Conservation (phyloP, 2,329 filamentous ascomycete species). For the Phialophora tarda region DNA sequence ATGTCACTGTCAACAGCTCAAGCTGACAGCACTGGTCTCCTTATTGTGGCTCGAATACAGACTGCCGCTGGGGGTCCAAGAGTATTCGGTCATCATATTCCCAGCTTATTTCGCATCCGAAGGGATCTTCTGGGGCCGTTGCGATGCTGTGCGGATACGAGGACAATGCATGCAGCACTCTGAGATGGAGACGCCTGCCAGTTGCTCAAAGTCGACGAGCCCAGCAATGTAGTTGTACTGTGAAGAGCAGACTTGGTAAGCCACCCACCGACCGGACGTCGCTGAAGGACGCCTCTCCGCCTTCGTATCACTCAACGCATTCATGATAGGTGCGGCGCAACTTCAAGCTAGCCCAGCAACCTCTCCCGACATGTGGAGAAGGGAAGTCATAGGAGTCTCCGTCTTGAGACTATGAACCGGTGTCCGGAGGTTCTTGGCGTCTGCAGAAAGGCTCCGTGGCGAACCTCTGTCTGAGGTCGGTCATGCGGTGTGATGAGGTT, state of each 20-base stretch:
- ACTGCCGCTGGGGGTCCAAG: background rate
- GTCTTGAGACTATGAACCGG: background rate
- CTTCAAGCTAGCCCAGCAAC: background rate
- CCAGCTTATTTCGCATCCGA: background rate
- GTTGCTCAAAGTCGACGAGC: background rate
- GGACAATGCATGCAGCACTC: background rate
- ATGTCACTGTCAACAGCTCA: background rate
- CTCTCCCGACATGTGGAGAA: background rate
- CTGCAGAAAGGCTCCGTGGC: background rate
- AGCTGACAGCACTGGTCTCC: background rate
- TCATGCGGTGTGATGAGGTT: background rate
- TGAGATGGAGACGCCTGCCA: background rate
- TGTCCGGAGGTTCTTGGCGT: background rate
- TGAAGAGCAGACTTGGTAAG: background rate
- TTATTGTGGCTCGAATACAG: background rate
- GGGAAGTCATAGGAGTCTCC: background rate
- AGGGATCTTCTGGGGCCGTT: background rate
- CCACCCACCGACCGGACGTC: background rate
- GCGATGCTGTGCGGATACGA: background rate
- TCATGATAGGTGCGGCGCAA: background rate
- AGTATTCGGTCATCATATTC: background rate
- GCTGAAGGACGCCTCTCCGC: background rate
- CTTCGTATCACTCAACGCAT: background rate
- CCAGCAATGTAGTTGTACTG: background rate
- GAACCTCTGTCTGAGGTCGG: background rate